These are phyloP conservation scores for Schizopora paradoxa DNA, from an alignment of 1,284 basidiomycete genomes.

Conservation along the genomic window DNA sequence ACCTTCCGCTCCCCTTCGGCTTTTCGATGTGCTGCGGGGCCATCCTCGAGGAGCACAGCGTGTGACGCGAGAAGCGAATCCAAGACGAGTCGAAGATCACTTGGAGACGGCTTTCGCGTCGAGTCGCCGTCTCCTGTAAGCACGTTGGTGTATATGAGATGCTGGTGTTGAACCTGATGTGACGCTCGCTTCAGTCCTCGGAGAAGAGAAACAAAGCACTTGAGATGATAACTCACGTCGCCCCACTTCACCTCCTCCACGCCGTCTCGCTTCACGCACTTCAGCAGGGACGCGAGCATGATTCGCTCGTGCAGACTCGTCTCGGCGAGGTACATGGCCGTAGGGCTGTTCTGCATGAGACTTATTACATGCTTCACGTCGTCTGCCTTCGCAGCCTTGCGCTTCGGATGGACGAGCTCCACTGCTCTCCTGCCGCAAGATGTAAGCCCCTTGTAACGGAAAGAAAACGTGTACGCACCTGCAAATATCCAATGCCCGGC, in stretches of 20 bases:
- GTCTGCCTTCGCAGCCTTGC: constrained; percentile 56
- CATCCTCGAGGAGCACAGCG: constrained; percentile 65
- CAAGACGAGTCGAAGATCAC: constrained; percentile 56
- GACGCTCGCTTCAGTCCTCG: constrained; percentile 2
- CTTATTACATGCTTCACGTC: constrained; percentile 83
- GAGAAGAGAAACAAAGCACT: constrained; percentile 8
- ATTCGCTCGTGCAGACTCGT: constrained; percentile 85
- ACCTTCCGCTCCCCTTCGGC: constrained; percentile 54
- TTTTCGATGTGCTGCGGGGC: constrained; percentile 45
- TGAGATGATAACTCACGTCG: constrained; percentile 47
- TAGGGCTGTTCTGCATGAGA: constrained; percentile 89
- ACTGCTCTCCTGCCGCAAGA: constrained; percentile 62
- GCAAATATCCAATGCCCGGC: constrained; percentile 92
- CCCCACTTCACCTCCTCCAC: constrained; percentile 84
- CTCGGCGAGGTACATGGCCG: constrained; percentile 73
- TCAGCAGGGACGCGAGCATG: constrained; percentile 83
- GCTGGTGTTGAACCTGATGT: constrained; percentile 59
- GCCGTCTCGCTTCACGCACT: constrained; percentile 80
- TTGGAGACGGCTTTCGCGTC: constrained; percentile 43
- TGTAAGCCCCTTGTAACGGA: background rate
- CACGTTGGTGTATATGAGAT: constrained; percentile 52
- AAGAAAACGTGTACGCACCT: constrained; percentile 38
- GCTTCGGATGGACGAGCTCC: constrained; percentile 60
- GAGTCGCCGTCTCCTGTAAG: constrained; percentile 50
- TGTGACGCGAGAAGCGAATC: constrained; percentile 66